A percentile compares a stretch with the other conserved stretches of the same genome.
These are phyloP conservation scores for Nemania sp. DNA, from an alignment of 2,329 filamentous ascomycete species.

Conservation along the genomic window DNA sequence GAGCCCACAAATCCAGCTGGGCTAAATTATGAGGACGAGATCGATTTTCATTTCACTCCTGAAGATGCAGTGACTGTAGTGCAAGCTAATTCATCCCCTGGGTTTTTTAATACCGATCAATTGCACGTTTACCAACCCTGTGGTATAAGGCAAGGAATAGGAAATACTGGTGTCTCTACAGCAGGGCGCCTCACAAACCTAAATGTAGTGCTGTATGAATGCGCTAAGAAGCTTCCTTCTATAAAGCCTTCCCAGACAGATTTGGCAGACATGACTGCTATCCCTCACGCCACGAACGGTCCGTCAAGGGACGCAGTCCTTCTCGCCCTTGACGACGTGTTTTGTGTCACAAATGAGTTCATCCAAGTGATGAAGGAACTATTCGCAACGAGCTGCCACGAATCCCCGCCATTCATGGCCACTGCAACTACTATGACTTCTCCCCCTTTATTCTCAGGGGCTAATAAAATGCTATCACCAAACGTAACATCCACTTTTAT, in stretches of 20 bases:
- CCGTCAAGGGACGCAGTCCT: neutral
- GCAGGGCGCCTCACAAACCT: slow-evolving; percentile 8
- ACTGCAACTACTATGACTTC: neutral
- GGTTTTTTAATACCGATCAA: neutral
- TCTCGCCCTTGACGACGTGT: slow-evolving; percentile 16
- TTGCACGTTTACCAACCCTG: neutral
- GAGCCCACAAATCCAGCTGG: neutral
- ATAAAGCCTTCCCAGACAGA: neutral
- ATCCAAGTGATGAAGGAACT: slow-evolving; percentile 4
- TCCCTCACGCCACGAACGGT: neutral
- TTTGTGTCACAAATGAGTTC: slow-evolving; percentile 13
- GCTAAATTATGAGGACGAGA: neutral
- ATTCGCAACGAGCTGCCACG: neutral
- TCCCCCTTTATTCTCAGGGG: neutral
- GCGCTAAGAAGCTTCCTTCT: slow-evolving; percentile 19
- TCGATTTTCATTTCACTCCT: neutral
- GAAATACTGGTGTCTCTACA: neutral
- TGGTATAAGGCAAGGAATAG: neutral
- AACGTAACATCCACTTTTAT: neutral
- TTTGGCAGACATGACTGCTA: neutral
- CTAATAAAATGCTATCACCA: neutral
- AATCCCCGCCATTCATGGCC: neutral
- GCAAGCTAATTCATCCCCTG: neutral
- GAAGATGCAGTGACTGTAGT: neutral
- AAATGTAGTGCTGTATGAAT: slow-evolving; percentile 20